These are phyloP conservation scores for Westerdykella sp. DNA, from an alignment of 2,329 filamentous ascomycete species.

Conservation along the genomic window DNA sequence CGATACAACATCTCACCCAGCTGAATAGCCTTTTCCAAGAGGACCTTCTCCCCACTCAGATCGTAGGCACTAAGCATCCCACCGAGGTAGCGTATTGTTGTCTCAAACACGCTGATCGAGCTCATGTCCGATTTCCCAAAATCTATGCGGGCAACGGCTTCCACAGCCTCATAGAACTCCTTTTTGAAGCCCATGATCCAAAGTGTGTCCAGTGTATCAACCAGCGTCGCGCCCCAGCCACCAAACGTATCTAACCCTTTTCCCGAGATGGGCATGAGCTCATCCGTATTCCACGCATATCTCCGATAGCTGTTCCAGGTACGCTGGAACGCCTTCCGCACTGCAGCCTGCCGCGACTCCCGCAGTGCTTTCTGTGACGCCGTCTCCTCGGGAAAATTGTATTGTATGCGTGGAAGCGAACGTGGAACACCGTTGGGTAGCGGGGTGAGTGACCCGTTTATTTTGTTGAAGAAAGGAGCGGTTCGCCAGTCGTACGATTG, in stretches of 20 bases:
- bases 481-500: constrained; percentile 38
- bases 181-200: constrained; percentile 46
- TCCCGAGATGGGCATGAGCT: constrained; percentile 40
- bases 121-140: constrained; percentile 36
- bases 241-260: constrained; percentile 39
- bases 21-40: constrained; percentile 35
- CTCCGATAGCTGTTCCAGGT: constrained; percentile 42
- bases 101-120: constrained; percentile 48
- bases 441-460: constrained; percentile 25
- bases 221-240: constrained; percentile 45
- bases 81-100: constrained; percentile 41
- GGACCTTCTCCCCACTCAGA: constrained; percentile 27
- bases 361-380: constrained; percentile 17
- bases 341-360: constrained; percentile 30
- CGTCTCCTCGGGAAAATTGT: constrained; percentile 34
- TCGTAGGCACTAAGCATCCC: constrained; percentile 36
- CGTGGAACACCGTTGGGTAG: constrained; percentile 35
- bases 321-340: constrained; percentile 39
- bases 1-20: constrained; percentile 41
- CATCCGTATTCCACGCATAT: constrained; percentile 44
- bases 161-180: constrained; percentile 44
- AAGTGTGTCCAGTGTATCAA: constrained; percentile 43
- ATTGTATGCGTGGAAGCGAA: constrained; percentile 39
- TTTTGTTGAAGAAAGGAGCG: constrained; percentile 37
- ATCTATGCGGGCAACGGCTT: constrained; percentile 41